Conservation (phyloP, 495 filamentous ascomycete genomes). For the Hypoxylon fragiforme region DNA sequence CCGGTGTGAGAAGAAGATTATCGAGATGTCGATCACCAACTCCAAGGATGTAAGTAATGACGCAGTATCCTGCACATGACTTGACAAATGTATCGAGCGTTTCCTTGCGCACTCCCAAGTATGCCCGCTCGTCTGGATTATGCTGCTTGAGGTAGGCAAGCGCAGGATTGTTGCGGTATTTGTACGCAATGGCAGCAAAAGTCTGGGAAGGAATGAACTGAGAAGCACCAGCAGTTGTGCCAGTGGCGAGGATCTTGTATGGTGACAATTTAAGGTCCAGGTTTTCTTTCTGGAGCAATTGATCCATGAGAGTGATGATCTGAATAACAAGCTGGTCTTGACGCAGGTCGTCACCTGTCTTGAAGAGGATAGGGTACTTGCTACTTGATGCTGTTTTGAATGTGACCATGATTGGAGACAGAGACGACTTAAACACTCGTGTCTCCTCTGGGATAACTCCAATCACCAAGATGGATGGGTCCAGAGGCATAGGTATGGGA, state of each 20-base stretch:
- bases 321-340: conserved; percentile 98
- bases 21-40: conserved; percentile 96
- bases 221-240: conserved; percentile 82
- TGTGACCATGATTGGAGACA: conserved; percentile 87
- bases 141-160: conserved; percentile 86
- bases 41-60: conserved; percentile 98
- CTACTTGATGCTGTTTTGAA: conserved; percentile 78
- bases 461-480: conserved; percentile 76
- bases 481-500: conserved; percentile 83
- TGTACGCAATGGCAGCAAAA: conserved; percentile 75
- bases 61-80: conserved; percentile 95
- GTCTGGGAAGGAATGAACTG: conserved; percentile 89
- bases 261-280: conserved; percentile 93
- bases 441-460: conserved; percentile 84
- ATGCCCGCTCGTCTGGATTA: conserved; percentile 82
- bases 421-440: conserved; percentile 91
- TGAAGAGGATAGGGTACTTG: conserved; percentile 92
- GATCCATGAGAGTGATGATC: conserved; percentile 97
- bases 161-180: conserved; percentile 72
- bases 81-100: conserved; percentile 95
- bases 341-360: conserved; percentile 93
- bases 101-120: conserved; percentile 86
- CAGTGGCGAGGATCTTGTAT: conserved; percentile 94
- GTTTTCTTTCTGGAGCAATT: conserved; percentile 93
- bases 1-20: conserved; percentile 88